Evolutionary conservation across 768 basidiomycete species (phyloP), one percentile per base, ranked within the genome.

Genomic region (Trametes punicea): DNA sequence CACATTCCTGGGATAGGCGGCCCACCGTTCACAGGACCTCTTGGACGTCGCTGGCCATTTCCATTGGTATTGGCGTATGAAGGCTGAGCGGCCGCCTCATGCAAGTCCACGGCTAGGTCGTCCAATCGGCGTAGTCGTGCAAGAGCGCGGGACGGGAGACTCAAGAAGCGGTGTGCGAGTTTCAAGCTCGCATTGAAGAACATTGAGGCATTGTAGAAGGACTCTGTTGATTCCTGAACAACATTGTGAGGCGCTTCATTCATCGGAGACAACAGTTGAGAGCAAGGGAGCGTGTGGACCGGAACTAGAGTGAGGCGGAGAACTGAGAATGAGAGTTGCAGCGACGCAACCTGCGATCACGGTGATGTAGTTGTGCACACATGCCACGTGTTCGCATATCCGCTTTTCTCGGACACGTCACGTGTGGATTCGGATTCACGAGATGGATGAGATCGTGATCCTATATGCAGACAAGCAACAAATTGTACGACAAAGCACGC

Each of bases 1-100:
- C 82, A 86, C 0, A 84, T 85, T 0, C 83, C 84, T 0, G 85
- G 83, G 41, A 84, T 62, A 62, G 56, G 69, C 20, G 44, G 46
- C 6, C 34, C 39, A 10, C 18, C 30, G 25, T 33, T 18, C 6
- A 39, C n/a, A 16, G 13, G 36, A 10, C 20, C 26, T 34, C 57
- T 44, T 8, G 52, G 29, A 7, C 57, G 47, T n/a, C 57, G 51
- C 13, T 36, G 42, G 1, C 51, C 51, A 11, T 34, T 26, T 7
- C n/a, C 42, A 27, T 33, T 30, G 4, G 36, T 39, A 11, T 20
- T 41, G 3, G 55, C 61, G 16, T 56, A 42, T 8, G 39, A 30
- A 9, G 16, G 30, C 15, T 46, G 46, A 3, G 41, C 50, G 8
- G 59, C 45, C n/a, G 27, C 30, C 6, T 55, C 56, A 29, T 46